Conservation (phyloP, 2,329 filamentous ascomycete species). For the Fusarium tanahbumbuense region DNA sequence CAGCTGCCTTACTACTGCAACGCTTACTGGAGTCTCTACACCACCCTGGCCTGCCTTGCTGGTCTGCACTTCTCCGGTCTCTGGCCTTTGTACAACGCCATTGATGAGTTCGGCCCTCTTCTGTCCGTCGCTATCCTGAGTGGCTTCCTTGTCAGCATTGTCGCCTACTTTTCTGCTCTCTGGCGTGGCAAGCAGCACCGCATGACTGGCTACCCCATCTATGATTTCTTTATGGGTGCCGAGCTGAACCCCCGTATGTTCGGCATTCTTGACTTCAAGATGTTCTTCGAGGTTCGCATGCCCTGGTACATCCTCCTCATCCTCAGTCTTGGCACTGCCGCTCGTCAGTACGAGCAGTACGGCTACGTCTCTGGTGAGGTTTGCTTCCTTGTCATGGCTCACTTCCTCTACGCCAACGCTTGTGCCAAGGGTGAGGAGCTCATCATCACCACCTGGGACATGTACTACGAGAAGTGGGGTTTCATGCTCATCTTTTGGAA, state of each 20-base stretch:
- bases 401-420: conserved; percentile 92
- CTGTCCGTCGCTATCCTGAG: conserved; percentile 94
- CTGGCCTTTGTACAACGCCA: conserved; percentile 90
- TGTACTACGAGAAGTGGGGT: conserved; percentile 97
- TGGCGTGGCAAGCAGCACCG: conserved; percentile 85
- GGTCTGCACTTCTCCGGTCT: conserved; percentile 82
- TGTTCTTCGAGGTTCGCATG: conserved; percentile 94
- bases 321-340: conserved; percentile 78
- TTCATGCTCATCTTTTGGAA: conserved; percentile 99
- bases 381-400: conserved; percentile 85
- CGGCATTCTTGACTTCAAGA: conserved; percentile 90
- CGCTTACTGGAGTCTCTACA: conserved; percentile 86
- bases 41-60: conserved; percentile 78
- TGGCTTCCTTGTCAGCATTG: conserved; percentile 83
- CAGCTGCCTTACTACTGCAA: conserved; percentile 96
- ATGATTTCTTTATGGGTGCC: conserved; percentile 94
- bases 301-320: conserved; percentile 93
- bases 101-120: conserved; percentile 94
- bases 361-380: conserved; percentile 91
- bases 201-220: conserved; percentile 88
- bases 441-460: conserved; percentile 92
- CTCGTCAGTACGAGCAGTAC: conserved; percentile 84
- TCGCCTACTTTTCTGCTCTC: conserved; percentile 88
- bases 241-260: conserved; percentile 91
- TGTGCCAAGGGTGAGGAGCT: conserved; percentile 93